phyloP scores from a whole-genome alignment of 495 filamentous ascomycete species.

The Aspergillus avenaceus region DNA sequence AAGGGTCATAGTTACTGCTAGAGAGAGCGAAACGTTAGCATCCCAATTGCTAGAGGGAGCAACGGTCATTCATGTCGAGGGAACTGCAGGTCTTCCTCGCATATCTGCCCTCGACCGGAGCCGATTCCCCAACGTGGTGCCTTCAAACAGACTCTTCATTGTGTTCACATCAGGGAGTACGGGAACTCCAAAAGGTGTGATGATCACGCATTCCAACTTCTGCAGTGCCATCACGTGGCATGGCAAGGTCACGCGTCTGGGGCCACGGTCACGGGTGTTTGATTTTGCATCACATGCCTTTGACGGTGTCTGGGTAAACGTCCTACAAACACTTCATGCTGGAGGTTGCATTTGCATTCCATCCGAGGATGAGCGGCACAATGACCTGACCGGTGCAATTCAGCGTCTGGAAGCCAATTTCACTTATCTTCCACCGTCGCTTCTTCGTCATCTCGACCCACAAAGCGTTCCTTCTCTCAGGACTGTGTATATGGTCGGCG shows the following conservation, averaged over 20 bases:
- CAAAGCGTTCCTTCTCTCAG: too few species aligned
- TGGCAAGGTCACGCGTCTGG: not conserved
- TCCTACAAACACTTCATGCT: not conserved
- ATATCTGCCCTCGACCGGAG: slow-evolving; percentile 1
- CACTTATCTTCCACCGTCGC: not conserved
- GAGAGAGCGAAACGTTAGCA: too few species aligned
- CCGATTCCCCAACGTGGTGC: too few species aligned
- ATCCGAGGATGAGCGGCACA: not conserved
- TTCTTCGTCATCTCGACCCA: too few species aligned
- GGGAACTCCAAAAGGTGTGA: slow-evolving; percentile 32
- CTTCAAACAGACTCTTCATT: slow-evolving; percentile 11
- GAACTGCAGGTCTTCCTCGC: too few species aligned
- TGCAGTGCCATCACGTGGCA: slow-evolving; percentile 5
- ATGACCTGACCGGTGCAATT: not conserved
- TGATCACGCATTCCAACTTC: slow-evolving; percentile 25
- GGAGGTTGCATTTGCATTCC: not conserved
- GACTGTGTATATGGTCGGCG: too few species aligned
- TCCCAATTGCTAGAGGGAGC: too few species aligned
- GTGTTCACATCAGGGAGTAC: slow-evolving; percentile 37
- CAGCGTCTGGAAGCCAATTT: not conserved
- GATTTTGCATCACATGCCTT: slow-evolving; percentile 1
- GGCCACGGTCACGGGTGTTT: not conserved
- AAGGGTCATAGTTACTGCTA: too few species aligned
- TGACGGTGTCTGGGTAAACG: not conserved
- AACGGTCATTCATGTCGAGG: too few species aligned